Evolutionary conservation across 805 yeast species (phyloP).

Genomic region (Wickerhamomyces queroliae): DNA sequence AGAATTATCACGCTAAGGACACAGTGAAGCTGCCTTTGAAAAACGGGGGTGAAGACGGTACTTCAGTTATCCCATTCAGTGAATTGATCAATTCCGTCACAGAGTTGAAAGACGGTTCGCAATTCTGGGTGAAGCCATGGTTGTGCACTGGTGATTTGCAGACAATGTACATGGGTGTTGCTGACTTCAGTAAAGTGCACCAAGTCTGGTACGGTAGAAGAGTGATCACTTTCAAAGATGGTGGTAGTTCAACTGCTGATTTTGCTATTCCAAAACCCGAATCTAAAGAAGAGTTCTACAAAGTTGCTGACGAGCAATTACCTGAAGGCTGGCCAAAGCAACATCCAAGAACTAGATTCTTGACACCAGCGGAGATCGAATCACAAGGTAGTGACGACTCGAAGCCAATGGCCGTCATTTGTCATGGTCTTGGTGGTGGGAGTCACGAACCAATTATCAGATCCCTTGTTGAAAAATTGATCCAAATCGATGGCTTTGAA

Average conservation of each 20-base stretch:
- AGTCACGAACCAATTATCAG: conserved; percentile 71
- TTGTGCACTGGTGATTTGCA: conserved; percentile 72
- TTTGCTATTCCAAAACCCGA: conserved; percentile 44
- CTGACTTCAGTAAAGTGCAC: conserved; percentile 45
- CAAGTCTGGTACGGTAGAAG: conserved; percentile 72
- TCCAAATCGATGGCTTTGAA: conserved; percentile 39
- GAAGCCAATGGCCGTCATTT: conserved; percentile 54
- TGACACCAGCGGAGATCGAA: conserved; percentile 39
- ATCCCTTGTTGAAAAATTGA: conserved; percentile 41
- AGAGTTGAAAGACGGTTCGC: conserved; percentile 39
- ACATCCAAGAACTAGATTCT: conserved; percentile 65
- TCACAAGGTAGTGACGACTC: conserved; percentile 25
- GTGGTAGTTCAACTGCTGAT: conserved; percentile 72
- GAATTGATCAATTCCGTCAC: conserved; percentile 28
- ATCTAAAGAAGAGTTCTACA: conserved; percentile 22
- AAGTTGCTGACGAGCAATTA: conserved; percentile 33
- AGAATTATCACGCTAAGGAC: conserved; percentile 13
- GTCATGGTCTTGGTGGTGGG: conserved; percentile 79
- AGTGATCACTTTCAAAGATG: conserved; percentile 51
- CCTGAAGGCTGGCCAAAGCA: conserved; percentile 52
- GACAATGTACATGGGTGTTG: conserved; percentile 61
- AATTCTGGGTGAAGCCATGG: conserved; percentile 55
- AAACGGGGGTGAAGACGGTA: conserved; percentile 7
- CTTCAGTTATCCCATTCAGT: conserved; percentile 17
- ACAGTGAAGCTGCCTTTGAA: conserved; percentile 23